These are phyloP conservation scores for Aspergillus ostianus DNA, from an alignment of 495 filamentous ascomycete species.

Conservation along the genomic window DNA sequence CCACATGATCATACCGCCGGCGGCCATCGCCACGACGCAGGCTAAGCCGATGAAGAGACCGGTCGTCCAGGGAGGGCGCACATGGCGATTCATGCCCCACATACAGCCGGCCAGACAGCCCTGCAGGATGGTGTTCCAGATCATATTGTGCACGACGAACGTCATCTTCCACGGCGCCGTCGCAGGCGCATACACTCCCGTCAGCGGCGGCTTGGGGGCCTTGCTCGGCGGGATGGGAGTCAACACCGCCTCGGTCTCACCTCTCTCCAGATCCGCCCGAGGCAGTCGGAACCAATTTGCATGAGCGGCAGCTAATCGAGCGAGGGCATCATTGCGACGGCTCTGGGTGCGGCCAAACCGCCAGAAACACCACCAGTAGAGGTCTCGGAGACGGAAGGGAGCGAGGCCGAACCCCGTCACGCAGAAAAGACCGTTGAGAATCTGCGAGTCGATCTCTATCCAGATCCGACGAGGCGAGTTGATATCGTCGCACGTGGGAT, in stretches of 20 bases:
- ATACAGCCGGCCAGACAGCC: constrained; percentile 68
- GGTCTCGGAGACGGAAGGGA: constrained; percentile 81
- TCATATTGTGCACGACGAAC: constrained; percentile 69
- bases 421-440: constrained; percentile 82
- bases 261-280: constrained; percentile 21
- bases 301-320: constrained; percentile 63
- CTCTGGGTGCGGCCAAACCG: constrained; percentile 49
- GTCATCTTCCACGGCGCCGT: constrained; percentile 75
- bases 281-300: constrained; percentile 64
- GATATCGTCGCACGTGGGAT: constrained; percentile 67
- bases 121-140: constrained; percentile 72
- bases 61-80: constrained; percentile 70
- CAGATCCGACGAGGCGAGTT: constrained; percentile 71
- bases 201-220: constrained; percentile 38
- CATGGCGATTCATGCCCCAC: constrained; percentile 72
- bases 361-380: constrained; percentile 66
- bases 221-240: neutral
- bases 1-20: constrained; percentile 56
- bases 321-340: constrained; percentile 46
- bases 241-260: neutral
- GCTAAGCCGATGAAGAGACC: constrained; percentile 71
- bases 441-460: constrained; percentile 84
- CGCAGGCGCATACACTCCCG: constrained; percentile 61
- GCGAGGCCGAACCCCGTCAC: constrained; percentile 81
- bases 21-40: constrained; percentile 64